Conservation (phyloP, 2,329 filamentous ascomycete genomes). For the Cladophialophora carrionii region DNA sequence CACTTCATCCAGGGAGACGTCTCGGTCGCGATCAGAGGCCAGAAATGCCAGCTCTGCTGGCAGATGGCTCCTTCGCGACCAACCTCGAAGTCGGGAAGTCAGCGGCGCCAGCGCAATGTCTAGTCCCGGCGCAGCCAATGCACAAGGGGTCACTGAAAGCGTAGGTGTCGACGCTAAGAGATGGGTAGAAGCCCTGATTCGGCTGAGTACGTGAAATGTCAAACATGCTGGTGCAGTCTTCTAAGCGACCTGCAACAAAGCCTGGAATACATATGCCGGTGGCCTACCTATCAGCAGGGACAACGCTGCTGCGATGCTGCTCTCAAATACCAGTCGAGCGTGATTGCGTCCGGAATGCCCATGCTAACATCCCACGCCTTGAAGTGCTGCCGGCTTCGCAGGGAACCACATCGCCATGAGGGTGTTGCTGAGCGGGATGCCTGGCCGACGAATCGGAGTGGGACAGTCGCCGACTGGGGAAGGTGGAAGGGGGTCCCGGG, state of each 20-base stretch:
- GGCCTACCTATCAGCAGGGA: background rate
- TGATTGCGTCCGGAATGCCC: background rate
- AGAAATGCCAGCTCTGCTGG: slow-evolving; percentile 37
- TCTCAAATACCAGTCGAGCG: background rate
- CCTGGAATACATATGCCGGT: background rate
- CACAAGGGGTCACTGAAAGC: slow-evolving; percentile 44
- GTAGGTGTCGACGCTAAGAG: slow-evolving; percentile 52
- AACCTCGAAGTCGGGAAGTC: slow-evolving; percentile 41
- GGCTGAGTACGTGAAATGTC: slow-evolving; percentile 46
- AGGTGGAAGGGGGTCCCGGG: background rate
- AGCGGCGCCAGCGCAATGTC: slow-evolving; percentile 30
- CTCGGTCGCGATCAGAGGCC: slow-evolving; percentile 41
- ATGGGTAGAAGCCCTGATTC: slow-evolving; percentile 53
- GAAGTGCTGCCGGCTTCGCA: background rate
- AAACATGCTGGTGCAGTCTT: background rate
- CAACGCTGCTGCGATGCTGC: background rate
- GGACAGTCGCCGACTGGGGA: background rate
- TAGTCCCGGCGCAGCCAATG: slow-evolving; percentile 24
- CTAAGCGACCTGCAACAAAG: slow-evolving; percentile 7
- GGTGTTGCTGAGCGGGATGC: background rate
- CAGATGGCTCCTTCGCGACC: slow-evolving; percentile 39
- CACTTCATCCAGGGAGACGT: slow-evolving; percentile 40
- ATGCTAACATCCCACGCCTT: background rate
- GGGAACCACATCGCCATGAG: background rate
- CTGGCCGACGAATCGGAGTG: too few species aligned